A percentile compares a stretch with the other conserved stretches of the same genome.
These are phyloP conservation scores for Aspergillus steynii DNA, from an alignment of 495 filamentous ascomycete genomes.

Conservation along the genomic window DNA sequence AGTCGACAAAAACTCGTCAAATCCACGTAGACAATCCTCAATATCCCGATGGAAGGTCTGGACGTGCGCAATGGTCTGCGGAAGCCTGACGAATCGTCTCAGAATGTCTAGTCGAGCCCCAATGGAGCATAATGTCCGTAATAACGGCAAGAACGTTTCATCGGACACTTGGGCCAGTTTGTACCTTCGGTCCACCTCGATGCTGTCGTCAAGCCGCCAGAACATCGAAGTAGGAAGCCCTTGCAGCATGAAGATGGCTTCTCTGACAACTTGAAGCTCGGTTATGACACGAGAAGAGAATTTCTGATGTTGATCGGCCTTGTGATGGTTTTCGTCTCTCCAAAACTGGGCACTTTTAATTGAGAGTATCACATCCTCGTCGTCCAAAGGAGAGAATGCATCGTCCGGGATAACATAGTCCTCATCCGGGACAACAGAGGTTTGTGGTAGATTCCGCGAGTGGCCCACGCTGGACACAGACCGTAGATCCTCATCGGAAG, in stretches of 20 bases:
- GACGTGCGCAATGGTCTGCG: conserved; percentile 47
- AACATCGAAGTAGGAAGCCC: conserved; percentile 78
- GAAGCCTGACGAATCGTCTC: conserved; percentile 42
- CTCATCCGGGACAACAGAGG: conserved; percentile 25
- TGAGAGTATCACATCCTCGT: conserved; percentile 45
- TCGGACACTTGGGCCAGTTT: conserved; percentile 40
- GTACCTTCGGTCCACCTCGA: conserved; percentile 40
- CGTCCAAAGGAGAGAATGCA: conserved; percentile 32
- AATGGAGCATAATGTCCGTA: conserved; percentile 44
- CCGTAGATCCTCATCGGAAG: conserved; percentile 56
- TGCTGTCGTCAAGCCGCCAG: conserved; percentile 37
- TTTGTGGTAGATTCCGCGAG: conserved; percentile 23
- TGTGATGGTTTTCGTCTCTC: conserved; percentile 43
- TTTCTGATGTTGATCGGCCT: conserved; percentile 27
- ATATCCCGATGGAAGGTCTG: conserved; percentile 57
- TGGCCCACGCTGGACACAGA: conserved; percentile 35
- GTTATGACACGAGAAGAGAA: conserved; percentile 55
- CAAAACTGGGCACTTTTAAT: conserved; percentile 66
- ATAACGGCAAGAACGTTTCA: conserved; percentile 37
- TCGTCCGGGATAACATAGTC: conserved; percentile 42
- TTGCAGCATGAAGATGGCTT: conserved; percentile 80
- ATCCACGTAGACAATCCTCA: conserved; percentile 38
- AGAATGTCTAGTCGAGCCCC: conserved; percentile 48
- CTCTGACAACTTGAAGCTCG: conserved; percentile 73
- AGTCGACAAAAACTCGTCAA: conserved; percentile 46